phyloP scores from a whole-genome alignment of 768 basidiomycete genomes.

The Pulveroboletus sp. region DNA sequence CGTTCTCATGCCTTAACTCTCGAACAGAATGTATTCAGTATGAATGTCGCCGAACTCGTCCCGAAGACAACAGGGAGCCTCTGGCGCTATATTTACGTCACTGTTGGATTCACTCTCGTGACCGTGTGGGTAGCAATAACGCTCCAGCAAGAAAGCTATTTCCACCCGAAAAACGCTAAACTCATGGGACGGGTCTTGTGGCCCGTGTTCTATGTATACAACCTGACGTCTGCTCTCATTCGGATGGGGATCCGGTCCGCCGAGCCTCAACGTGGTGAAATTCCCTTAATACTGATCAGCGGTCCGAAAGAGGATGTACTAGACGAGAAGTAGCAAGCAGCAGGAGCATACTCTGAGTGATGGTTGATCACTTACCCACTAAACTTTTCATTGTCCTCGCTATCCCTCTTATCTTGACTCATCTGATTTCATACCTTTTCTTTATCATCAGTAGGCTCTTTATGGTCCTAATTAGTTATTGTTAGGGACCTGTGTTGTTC shows the following conservation, averaged over 20 bases:
- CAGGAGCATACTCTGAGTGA: too few species aligned
- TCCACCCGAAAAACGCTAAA: slow-evolving; percentile 2
- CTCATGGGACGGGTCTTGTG: slow-evolving; percentile 13
- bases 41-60: slow-evolving; percentile 31
- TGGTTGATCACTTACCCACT: too few species aligned
- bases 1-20: slow-evolving; percentile 4
- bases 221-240: background rate
- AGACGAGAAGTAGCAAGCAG: too few species aligned
- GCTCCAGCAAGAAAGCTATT: slow-evolving; percentile 34
- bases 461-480: too few species aligned
- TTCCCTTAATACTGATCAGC: too few species aligned
- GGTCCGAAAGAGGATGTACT: too few species aligned
- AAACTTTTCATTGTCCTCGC: too few species aligned
- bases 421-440: too few species aligned
- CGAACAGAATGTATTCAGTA: slow-evolving; percentile 29
- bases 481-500: too few species aligned
- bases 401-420: too few species aligned
- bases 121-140: slow-evolving; percentile 56
- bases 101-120: slow-evolving; percentile 44
- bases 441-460: too few species aligned
- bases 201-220: slow-evolving; percentile 18
- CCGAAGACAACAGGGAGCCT: slow-evolving; percentile 25
- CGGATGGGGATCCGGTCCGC: background rate
- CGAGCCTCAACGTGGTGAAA: background rate
- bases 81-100: slow-evolving; percentile 35